These are phyloP conservation scores for Syzygium syzygioides DNA, from an alignment of 441 rosid genomes.

Conservation along the genomic window DNA sequence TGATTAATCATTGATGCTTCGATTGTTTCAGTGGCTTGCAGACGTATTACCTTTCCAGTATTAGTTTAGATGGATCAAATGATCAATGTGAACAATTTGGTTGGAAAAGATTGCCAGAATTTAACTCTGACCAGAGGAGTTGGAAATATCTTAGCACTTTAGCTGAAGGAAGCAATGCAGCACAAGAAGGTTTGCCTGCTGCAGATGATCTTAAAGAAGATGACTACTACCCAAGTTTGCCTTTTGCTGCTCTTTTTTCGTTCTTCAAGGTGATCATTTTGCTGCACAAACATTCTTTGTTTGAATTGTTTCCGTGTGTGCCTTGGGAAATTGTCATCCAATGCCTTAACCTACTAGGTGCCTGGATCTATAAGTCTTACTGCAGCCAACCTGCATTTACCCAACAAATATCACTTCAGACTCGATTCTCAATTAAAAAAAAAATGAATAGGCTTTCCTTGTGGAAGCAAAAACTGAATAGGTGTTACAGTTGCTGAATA, in stretches of 20 bases:
- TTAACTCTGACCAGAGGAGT: slow-evolving; percentile 63
- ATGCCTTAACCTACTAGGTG: background rate
- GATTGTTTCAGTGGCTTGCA: slow-evolving; percentile 54
- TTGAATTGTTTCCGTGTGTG: background rate
- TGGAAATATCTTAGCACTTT: slow-evolving; percentile 74
- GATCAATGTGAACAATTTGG: slow-evolving; percentile 70
- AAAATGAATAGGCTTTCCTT: background rate
- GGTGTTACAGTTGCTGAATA: background rate
- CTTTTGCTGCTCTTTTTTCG: slow-evolving; percentile 89
- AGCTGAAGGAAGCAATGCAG: slow-evolving; percentile 39
- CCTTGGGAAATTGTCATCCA: background rate
- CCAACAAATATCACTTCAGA: background rate
- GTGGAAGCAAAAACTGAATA: background rate
- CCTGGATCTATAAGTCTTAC: background rate
- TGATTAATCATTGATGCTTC: background rate
- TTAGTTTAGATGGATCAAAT: slow-evolving; percentile 61
- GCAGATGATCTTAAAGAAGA: slow-evolving; percentile 86
- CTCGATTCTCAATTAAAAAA: background rate
- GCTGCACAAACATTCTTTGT: background rate
- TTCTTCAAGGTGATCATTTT: slow-evolving; percentile 55
- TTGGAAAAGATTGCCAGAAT: slow-evolving; percentile 66
- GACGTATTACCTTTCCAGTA: slow-evolving; percentile 68
- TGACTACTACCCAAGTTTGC: slow-evolving; percentile 86
- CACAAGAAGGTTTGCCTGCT: slow-evolving; percentile 32
- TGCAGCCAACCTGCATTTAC: background rate